phyloP scores from a whole-genome alignment of 129 eudicot species.

The Escallonia herrerae region DNA sequence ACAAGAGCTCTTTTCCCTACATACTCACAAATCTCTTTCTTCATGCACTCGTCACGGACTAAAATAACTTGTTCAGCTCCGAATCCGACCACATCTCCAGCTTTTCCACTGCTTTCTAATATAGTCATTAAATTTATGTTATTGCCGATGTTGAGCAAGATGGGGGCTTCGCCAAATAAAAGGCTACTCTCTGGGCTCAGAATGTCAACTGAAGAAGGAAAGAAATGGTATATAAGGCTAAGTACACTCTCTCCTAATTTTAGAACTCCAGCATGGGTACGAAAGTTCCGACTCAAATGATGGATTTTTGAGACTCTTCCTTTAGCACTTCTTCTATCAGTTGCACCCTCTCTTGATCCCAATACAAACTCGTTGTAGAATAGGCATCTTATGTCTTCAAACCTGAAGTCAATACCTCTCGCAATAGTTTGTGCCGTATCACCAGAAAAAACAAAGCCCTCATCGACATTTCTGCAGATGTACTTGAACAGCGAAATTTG shows the following conservation, averaged over 20 bases:
- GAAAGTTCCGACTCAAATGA: conserved; percentile 51
- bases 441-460: conserved; percentile 74
- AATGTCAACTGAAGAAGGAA: conserved; percentile 50
- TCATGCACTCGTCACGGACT: conserved; percentile 63
- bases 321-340: conserved; percentile 26
- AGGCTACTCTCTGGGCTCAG: conserved; percentile 61
- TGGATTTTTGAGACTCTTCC: conserved; percentile 45
- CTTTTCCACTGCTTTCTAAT: conserved; percentile 37
- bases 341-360: conserved; percentile 14
- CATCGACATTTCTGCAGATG: conserved; percentile 60
- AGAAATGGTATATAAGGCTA: conserved; percentile 46
- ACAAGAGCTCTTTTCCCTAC: conserved; percentile 73
- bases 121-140: conserved; percentile 45
- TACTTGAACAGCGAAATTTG: conserved; percentile 68
- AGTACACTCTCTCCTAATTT: conserved; percentile 72
- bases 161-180: conserved; percentile 56
- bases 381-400: conserved; percentile 56
- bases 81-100: conserved; percentile 52
- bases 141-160: conserved; percentile 47
- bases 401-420: conserved; percentile 73
- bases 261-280: conserved; percentile 66
- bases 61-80: conserved; percentile 90
- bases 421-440: conserved; percentile 90
- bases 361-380: conserved; percentile 51
- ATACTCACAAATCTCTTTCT: conserved; percentile 34